Evolutionary conservation across 331 rosid genomes (phyloP), one percentile per base, ranked within the genome.

Genomic region (Prunus yedoensis): DNA sequence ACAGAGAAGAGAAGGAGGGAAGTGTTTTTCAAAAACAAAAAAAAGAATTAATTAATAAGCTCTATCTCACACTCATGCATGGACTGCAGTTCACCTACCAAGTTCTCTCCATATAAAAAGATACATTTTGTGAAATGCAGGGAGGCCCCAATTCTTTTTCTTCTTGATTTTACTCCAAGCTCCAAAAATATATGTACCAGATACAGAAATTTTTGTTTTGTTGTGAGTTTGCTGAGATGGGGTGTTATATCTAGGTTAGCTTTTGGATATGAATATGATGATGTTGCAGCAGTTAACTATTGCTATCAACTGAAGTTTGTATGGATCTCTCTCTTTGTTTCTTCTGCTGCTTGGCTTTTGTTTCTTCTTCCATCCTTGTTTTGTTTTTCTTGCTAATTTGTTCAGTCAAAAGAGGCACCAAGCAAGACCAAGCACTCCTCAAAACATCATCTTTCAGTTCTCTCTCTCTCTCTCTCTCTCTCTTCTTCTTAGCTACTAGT

Each of bases 81-180:
- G 71, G 74, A 43, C 85, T 83, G 85, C 91, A 82, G 43, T 81
- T 89, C 88, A 91, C 97, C 93, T 91, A 85, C 95, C 89, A 56
- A 71, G 41, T 41, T 83, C 85, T 78, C 75, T 27, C 81, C 35
- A 52, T 60, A 69, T 76, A 61, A 73, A 70, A 56, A 49, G 17
- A 70, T 52, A 74, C 79, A 76, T 58, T 63, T 52, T 60, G 57
- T 35, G 80, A 70, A 54, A 38, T 38, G 43, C 43, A 38, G 43
- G 2, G 43, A 38, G 43, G 43, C 9, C 43, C 43, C 43, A 38
- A 38, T 38, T 38, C 2, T 38, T 38, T 38, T 53, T 60, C 10
- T 60, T 60, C 38, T 25, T 60, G 66, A 14, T 25, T 71, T 20
- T 27, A 4, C 5, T 20, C 27, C 56, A 54, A 52, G 17, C 16